Percentiles rank a stretch among this genome's conserved stretches.
Evolutionary conservation across 768 basidiomycete genomes (phyloP).

Genomic region (Suillus paluster): DNA sequence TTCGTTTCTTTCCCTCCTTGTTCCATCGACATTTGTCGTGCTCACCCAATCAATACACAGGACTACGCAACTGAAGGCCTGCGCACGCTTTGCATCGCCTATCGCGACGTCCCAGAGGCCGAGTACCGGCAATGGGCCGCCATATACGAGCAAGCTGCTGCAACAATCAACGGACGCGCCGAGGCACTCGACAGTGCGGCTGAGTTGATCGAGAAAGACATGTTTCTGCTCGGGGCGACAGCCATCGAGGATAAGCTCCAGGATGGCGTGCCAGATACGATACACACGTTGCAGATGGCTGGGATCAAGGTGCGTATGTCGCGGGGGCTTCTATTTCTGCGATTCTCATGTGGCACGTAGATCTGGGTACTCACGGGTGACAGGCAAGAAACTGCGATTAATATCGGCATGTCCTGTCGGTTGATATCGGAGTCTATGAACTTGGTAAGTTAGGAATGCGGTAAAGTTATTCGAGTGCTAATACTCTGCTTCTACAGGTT

Average conservation of each 20-base stretch:
- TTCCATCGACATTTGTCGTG: neutral
- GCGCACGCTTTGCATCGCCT: slow-evolving; percentile 95
- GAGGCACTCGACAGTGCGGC: slow-evolving; percentile 95
- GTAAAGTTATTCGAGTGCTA: neutral
- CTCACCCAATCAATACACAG: slow-evolving; percentile 39
- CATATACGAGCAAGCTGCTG: slow-evolving; percentile 90
- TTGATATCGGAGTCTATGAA: slow-evolving; percentile 99
- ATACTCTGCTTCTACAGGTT: slow-evolving; percentile 54
- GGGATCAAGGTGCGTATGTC: slow-evolving; percentile 79
- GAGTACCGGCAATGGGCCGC: slow-evolving; percentile 90
- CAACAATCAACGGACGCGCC: slow-evolving; percentile 93
- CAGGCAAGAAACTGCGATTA: slow-evolving; percentile 98
- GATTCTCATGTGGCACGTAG: slow-evolving; percentile 38
- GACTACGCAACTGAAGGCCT: slow-evolving; percentile 98
- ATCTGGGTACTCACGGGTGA: slow-evolving; percentile 99
- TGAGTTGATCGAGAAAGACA: slow-evolving; percentile 93
- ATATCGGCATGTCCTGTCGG: slow-evolving; percentile 97
- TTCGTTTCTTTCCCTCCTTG: slow-evolving; percentile 42
- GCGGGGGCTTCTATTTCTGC: slow-evolving; percentile 4
- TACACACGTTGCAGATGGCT: slow-evolving; percentile 96
- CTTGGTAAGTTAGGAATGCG: slow-evolving; percentile 53
- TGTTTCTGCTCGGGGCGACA: slow-evolving; percentile 92
- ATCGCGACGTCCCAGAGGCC: slow-evolving; percentile 86
- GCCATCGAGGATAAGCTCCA: slow-evolving; percentile 99
- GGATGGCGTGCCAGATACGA: slow-evolving; percentile 97